Conservation (phyloP, 2,329 filamentous ascomycete species). For the Colletotrichum salicis region DNA sequence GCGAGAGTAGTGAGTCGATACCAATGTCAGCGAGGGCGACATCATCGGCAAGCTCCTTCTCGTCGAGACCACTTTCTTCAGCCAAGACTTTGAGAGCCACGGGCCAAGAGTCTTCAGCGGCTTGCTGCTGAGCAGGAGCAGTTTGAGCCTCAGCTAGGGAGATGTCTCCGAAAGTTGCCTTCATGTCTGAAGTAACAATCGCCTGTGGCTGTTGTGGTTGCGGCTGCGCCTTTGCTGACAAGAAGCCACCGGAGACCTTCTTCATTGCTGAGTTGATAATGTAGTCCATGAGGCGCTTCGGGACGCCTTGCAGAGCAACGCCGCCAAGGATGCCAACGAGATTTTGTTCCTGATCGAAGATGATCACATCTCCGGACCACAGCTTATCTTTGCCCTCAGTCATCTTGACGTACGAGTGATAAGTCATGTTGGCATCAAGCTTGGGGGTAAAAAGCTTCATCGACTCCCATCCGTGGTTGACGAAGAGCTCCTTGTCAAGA, state of each 20-base stretch:
- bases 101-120: conserved; percentile 54
- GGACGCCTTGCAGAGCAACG: conserved; percentile 74
- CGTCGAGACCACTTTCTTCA: conserved; percentile 63
- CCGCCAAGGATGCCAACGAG: conserved; percentile 61
- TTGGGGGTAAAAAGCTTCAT: conserved; percentile 59
- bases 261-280: conserved; percentile 60
- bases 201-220: background rate
- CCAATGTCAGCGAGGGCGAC: conserved; percentile 67
- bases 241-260: conserved; percentile 54
- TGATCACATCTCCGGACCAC: conserved; percentile 64
- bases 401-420: conserved; percentile 68
- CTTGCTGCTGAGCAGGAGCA: conserved; percentile 52
- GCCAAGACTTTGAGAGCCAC: conserved; percentile 64
- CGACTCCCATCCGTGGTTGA: conserved; percentile 69
- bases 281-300: conserved; percentile 72
- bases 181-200: background rate
- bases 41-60: conserved; percentile 65
- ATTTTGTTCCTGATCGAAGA: conserved; percentile 61
- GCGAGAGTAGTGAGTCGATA: conserved; percentile 69
- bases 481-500: conserved; percentile 64
- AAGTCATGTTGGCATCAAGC: conserved; percentile 55
- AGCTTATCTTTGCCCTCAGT: conserved; percentile 60
- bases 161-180: background rate
- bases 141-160: background rate
- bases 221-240: conserved; percentile 54